phyloP scores from a whole-genome alignment of 768 basidiomycete genomes.

The Boletus sp. region DNA sequence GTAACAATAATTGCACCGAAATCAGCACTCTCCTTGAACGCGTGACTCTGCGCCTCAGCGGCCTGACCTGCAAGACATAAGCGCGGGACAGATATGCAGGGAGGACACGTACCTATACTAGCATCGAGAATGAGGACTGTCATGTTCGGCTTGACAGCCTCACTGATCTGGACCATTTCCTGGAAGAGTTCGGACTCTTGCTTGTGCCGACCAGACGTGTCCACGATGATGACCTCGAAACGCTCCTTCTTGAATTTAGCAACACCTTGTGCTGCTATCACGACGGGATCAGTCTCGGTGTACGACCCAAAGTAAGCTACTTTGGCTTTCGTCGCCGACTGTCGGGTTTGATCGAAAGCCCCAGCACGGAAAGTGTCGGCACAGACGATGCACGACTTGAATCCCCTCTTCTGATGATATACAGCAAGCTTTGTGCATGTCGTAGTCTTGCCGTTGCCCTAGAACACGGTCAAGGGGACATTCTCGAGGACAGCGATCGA shows the following conservation, averaged over 20 bases:
- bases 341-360: conserved; percentile 98
- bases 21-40: conserved; percentile 96
- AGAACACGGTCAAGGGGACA: conserved; percentile 5
- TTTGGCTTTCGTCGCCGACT: conserved; percentile 98
- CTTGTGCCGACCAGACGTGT: conserved; percentile 95
- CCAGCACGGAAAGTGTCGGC: conserved; percentile 99
- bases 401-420: conserved; percentile 94
- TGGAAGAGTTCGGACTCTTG: conserved; percentile 95
- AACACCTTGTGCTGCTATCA: conserved; percentile 92
- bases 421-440: conserved; percentile 99
- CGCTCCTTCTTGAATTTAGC: conserved; percentile 97
- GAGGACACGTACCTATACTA: conserved; percentile 67
- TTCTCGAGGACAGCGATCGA: neutral
- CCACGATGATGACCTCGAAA: conserved; percentile 98
- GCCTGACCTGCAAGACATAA: conserved; percentile 69
- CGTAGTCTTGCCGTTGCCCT: conserved; percentile 99
- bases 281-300: conserved; percentile 97
- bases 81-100: neutral
- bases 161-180: conserved; percentile 96
- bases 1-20: conserved; percentile 99
- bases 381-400: conserved; percentile 96
- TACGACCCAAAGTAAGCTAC: conserved; percentile 99
- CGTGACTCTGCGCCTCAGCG: conserved; percentile 91
- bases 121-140: conserved; percentile 94
- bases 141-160: conserved; percentile 94